Evolutionary conservation across 495 filamentous ascomycete species (phyloP).

Genomic region (Penicillium salamii): DNA sequence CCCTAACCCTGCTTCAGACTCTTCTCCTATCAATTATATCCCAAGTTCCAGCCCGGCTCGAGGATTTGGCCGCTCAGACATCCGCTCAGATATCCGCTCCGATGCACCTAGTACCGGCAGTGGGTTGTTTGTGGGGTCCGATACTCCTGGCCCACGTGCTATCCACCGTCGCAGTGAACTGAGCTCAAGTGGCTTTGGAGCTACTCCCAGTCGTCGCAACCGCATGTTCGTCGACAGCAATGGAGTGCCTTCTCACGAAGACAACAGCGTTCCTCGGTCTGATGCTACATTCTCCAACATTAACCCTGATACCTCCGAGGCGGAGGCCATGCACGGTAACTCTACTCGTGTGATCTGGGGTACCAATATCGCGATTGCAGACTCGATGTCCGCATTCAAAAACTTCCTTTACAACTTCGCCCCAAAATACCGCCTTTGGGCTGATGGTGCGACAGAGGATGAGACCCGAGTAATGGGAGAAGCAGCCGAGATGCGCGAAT

Average conservation of each 20-base stretch:
- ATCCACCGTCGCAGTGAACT: constrained; percentile 73
- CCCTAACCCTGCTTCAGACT: constrained; percentile 54
- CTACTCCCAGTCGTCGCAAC: constrained; percentile 59
- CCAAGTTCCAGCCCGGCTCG: constrained; percentile 80
- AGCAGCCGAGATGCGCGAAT: constrained; percentile 64
- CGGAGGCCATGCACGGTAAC: constrained; percentile 76
- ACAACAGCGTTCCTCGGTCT: constrained; percentile 51
- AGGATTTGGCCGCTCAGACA: constrained; percentile 21
- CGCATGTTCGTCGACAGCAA: constrained; percentile 80
- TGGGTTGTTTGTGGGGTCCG: constrained; percentile 75
- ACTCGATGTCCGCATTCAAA: constrained; percentile 81
- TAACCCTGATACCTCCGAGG: constrained; percentile 87
- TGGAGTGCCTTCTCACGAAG: constrained; percentile 60
- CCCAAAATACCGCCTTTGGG: constrained; percentile 88
- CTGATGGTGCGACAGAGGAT: constrained; percentile 74
- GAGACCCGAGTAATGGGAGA: constrained; percentile 63
- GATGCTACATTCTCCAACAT: constrained; percentile 88
- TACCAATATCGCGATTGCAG: constrained; percentile 90
- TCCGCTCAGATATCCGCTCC: constrained; percentile 52
- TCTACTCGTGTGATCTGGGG: constrained; percentile 91
- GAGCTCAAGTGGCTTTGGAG: constrained; percentile 70
- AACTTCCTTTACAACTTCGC: constrained; percentile 89
- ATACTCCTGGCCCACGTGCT: constrained; percentile 45
- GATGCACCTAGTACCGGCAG: constrained; percentile 76
- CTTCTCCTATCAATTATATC: constrained; percentile 85